Evolutionary conservation across 106 monocot species (phyloP).

Genomic region (Dendrobium catenatum): DNA sequence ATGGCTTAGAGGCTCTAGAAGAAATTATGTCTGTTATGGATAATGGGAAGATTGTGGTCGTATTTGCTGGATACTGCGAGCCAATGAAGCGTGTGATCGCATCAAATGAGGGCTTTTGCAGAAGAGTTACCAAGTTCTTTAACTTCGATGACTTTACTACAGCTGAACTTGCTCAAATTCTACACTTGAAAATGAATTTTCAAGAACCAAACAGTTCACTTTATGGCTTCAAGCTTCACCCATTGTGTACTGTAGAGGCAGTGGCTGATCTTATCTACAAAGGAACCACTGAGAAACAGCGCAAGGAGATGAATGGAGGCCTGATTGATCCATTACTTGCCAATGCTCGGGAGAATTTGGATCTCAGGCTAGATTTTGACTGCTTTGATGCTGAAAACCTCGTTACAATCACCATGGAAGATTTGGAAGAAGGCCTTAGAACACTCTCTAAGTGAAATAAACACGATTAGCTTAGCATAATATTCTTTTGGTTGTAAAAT

Average conservation of each 20-base stretch:
- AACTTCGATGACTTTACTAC: conserved; percentile 73
- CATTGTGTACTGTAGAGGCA: conserved; percentile 46
- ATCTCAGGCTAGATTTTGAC: conserved; percentile 72
- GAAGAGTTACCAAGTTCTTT: conserved; percentile 92
- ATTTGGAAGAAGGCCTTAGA: conserved; percentile 56
- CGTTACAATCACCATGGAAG: conserved; percentile 79
- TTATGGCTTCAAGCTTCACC: conserved; percentile 81
- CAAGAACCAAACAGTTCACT: conserved; percentile 37
- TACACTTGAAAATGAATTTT: conserved; percentile 65
- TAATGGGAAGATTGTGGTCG: conserved; percentile 68
- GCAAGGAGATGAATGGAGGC: conserved; percentile 87
- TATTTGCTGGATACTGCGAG: conserved; percentile 89
- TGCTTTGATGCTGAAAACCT: conserved; percentile 43
- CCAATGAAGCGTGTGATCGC: conserved; percentile 89
- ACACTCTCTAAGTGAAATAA: conserved; percentile 27
- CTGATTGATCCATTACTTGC: conserved; percentile 66
- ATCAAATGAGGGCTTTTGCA: conserved; percentile 88
- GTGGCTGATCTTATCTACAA: conserved; percentile 36
- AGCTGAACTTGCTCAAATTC: conserved; percentile 63
- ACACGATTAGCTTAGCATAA: not conserved
- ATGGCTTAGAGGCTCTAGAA: conserved; percentile 88
- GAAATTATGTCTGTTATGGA: conserved; percentile 99
- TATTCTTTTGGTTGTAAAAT: too few relatives aligned
- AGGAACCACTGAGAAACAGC: conserved; percentile 44
- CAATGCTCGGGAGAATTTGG: conserved; percentile 85